Evolutionary conservation across 257 asterid genomes (phyloP), one percentile per base, ranked within the genome.

Genomic region (Solanum sejunctum): DNA sequence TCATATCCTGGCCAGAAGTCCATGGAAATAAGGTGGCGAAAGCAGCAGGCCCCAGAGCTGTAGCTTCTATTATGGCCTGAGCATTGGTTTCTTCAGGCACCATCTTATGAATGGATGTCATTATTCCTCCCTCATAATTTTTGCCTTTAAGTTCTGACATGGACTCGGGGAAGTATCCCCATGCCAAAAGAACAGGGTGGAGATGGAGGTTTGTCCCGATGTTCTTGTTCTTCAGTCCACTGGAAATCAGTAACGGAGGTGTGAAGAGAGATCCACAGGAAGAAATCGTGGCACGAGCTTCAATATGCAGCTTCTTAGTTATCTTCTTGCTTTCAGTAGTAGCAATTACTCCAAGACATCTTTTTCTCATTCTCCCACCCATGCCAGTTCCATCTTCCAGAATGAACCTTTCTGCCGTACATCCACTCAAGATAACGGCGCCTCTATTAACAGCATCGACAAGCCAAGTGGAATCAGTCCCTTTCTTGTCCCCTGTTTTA

Each of bases 131-230:
- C 85, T 96, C 94, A 2, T 86, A 93, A 85, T 87, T 85, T 71
- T 83, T 95, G 9, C 98, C 99, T 84, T 86, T 85, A 9, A 93
- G 39, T 26, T 90, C 93, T 20, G 81, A 70, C 21, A n/a, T 60
- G 15, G 90, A 86, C 67, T 95, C 94, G 0, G 98, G 99, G 63
- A 96, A 95, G 86, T 96, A 93, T 28, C 99, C 99, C 99, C 99
- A 96, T 41, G 91, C 97, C 8, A 89, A 69, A 0, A 92, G 84
- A 69, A 89, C 94, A 0, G 98, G 99, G 83, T 96, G 99, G 72
- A 96, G 97, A 70, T 96, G 98, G 79, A 96, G 95, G 86, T 96
- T 95, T 49, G 84, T 85, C 17, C 99, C 98, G 0, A 96, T 95
- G 90, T 96, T 90, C 85, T 84, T 89, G 91, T 95, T 96, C 91